Evolutionary conservation across 805 yeast species (phyloP), one percentile per base, ranked within the genome.

Genomic region (Candida saitoana): DNA sequence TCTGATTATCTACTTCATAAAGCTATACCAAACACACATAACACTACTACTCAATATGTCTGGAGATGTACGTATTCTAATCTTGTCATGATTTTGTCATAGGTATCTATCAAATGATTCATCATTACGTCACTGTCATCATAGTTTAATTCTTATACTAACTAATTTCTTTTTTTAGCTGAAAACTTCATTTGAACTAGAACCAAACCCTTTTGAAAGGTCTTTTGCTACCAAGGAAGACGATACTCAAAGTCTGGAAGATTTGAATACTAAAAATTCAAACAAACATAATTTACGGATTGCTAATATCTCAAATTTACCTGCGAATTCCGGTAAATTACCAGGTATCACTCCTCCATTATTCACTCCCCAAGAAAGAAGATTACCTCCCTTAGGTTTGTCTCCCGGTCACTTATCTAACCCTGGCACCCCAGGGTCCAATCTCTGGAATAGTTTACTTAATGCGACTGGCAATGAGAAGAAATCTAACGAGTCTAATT

Each of bases 151-250:
- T 34, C 40, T 41, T 38, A 35, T 51, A 54, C 58, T 54, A 59
- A 59, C 60, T 30, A 20, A 31, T 22, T 38, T 16, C 25, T 20
- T 30, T 32, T 16, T 40, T 5, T 47, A 63, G 65, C 62, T 56
- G 63, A 57, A 63, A 53, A 59, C 71, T 14, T 63, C 87, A 32
- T 77, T 87, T 54, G 91, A 84, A 46, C 69, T 89, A 44, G 99
- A 93, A 61, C 96, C 93, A 7, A 91, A 91, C 55, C 97, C 97
- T 3, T 91, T 91, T 59, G 99, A 91, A 62, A 86, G 84, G 61
- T 86, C 96, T 39, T 91, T 91, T 67, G 96, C 93, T n/a, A 65
- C 80, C 2, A 80, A 79, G 46, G 74, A 72, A 3, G 31, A 18
- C 17, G 18, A 15, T 4, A 11, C 33, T 11, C 30, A 25, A 4